Evolutionary conservation across 345 rosid genomes (phyloP).

Genomic region (Euphorbia pulcherrima): DNA sequence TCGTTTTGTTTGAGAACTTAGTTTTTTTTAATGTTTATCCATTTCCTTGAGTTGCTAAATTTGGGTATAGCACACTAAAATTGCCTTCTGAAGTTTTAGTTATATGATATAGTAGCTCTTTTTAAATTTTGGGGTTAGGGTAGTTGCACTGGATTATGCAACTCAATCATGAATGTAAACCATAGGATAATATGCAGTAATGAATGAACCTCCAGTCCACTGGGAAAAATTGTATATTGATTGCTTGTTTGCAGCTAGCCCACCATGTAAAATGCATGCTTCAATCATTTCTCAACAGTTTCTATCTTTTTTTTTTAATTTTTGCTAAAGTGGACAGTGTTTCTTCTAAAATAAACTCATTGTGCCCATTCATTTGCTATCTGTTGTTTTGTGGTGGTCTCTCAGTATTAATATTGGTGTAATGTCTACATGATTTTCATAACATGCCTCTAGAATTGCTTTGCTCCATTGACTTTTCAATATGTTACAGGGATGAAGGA

Average conservation of each 20-base stretch:
- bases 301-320: background rate
- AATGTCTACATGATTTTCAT: background rate
- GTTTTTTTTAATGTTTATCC: no score
- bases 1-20: background rate
- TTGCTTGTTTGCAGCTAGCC: background rate
- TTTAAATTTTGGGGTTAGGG: background rate
- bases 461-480: background rate
- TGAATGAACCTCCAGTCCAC: background rate
- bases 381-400: background rate
- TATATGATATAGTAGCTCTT: background rate
- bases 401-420: background rate
- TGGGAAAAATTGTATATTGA: background rate
- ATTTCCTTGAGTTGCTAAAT: background rate
- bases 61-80: background rate
- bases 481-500: constrained; percentile 6
- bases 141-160: background rate
- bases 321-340: no score
- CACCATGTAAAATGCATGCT: background rate
- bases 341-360: background rate
- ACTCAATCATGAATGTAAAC: background rate
- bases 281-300: background rate
- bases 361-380: background rate
- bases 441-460: background rate
- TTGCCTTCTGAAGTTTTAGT: background rate
- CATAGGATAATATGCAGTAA: background rate